Percentiles rank a stretch among this genome's conserved stretches.
Conservation (phyloP, 768 basidiomycete genomes). For the Sutorius australiensis region DNA sequence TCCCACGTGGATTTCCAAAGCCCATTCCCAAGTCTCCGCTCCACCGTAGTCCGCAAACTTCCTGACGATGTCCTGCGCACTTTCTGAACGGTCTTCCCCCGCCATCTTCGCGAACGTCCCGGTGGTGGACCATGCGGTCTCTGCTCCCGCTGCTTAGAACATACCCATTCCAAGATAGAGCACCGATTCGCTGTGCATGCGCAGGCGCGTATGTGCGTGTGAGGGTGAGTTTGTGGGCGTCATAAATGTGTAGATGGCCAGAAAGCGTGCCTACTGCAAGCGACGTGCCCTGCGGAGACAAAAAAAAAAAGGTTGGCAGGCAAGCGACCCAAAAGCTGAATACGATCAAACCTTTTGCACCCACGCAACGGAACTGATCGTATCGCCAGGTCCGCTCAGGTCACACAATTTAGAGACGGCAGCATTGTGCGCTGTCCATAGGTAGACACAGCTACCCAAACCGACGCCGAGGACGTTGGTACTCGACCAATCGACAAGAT, state of each 20-base stretch:
- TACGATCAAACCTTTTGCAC: conserved; percentile 60
- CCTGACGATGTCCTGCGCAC: conserved; percentile 78
- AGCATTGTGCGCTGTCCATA: conserved; percentile 95
- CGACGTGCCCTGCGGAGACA: conserved; percentile 58
- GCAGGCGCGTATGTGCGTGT: conserved; percentile 82
- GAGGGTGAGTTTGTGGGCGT: conserved; percentile 70
- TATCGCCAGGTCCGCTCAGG: conserved; percentile 57
- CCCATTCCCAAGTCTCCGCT: conserved; percentile 40
- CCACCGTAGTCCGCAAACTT: conserved; percentile 96
- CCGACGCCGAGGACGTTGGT: conserved; percentile 95
- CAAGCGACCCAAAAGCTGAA: background rate
- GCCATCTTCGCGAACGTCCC: conserved; percentile 76
- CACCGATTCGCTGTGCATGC: conserved; percentile 86
- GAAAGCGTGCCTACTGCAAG: conserved; percentile 92
- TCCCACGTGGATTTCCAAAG: conserved; percentile 23
- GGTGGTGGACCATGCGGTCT: conserved; percentile 86
- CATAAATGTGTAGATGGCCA: conserved; percentile 90
- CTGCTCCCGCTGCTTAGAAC: conserved; percentile 88
- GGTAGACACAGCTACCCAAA: conserved; percentile 86
- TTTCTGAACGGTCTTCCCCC: conserved; percentile 62
- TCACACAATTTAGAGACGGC: conserved; percentile 91
- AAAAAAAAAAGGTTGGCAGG: background rate
- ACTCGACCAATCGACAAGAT: conserved; percentile 95
- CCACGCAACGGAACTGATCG: conserved; percentile 88
- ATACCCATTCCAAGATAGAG: conserved; percentile 89